phyloP scores from a whole-genome alignment of 108 stramenopile genomes.

The Stephanodiscus triporus region DNA sequence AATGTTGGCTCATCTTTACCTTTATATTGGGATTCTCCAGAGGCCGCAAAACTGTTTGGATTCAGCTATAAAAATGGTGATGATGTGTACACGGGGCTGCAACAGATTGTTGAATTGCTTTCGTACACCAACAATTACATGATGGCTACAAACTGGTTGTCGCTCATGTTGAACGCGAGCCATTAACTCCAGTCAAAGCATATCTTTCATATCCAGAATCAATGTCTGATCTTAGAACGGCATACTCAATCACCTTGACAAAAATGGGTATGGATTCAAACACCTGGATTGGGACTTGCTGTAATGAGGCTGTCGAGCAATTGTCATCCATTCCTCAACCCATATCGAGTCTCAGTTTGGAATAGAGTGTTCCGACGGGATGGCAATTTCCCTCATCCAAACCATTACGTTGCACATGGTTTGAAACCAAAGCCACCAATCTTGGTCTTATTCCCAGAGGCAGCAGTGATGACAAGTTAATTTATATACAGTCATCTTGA shows the following conservation, averaged over 20 bases:
- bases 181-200: neutral
- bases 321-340: neutral
- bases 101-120: no score
- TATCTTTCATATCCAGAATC: neutral
- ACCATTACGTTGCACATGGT: neutral
- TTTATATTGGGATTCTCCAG: no score
- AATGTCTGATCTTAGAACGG: neutral
- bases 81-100: neutral
- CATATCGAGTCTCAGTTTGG: neutral
- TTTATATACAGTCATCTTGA: conserved; percentile 8
- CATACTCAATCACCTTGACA: neutral
- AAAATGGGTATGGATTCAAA: neutral
- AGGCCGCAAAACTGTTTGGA: no score
- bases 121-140: no score
- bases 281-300: neutral
- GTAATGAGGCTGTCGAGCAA: neutral
- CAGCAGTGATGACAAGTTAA: neutral
- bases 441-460: conserved; percentile 4
- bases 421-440: neutral
- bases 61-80: neutral
- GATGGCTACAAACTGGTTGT: neutral
- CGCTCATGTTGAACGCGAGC: neutral
- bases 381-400: neutral
- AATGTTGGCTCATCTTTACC: neutral
- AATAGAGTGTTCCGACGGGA: neutral